Base-by-base conservation (phyloP, 805 yeast genomes). In the Metschnikowia picachoensis region DNA sequence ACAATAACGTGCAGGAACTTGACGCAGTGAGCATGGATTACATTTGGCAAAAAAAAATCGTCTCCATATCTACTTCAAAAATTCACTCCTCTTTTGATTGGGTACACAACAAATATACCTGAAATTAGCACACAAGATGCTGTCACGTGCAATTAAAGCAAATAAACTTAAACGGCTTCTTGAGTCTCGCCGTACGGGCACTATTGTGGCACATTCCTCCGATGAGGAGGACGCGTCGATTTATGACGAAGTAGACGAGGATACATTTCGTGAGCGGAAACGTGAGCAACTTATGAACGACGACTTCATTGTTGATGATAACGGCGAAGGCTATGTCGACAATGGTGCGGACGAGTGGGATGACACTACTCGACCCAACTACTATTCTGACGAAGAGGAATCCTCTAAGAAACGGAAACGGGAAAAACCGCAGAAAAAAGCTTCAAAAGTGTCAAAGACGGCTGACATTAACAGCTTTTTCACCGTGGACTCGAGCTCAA, bases 321-420 rank as follows among this genome's bases (percentile, higher is more conserved):
- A 86, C 55, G 97, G 97, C 29, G 85, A 84, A 53, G 98, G 97
- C 0, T 92, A 92, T 60, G 91, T 89, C 1, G 98, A 94, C 57
- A 86, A 86, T 36, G 99, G 99, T 47, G 87, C 77, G 8, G 95
- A 92, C 57, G 96, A 89, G 49, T 89, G 95, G 91, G 95, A 83
- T 48, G 74, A 71, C 34, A 65, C 72, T 30, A 61, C 72, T 45
- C 70, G 73, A 44, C 78, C 76, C 36, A 67, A 73, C 43, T 78
- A 77, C 57, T 76, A 75, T 49, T 77, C 80, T n/a, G 85, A 79
- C 35, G 85, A 78, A 30, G 80, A 76, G 16, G 74, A 68, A 1
- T 73, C 62, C 3, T 67, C 60, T 13, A 62, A 51, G 11, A 61
- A 60, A 46, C 39, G 56, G 32, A 59, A 56, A 47, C 59, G 48